Evolutionary conservation across 2,329 filamentous ascomycete species (phyloP), one percentile per base, ranked within the genome.

Genomic region (Lachnellula willkommii): DNA sequence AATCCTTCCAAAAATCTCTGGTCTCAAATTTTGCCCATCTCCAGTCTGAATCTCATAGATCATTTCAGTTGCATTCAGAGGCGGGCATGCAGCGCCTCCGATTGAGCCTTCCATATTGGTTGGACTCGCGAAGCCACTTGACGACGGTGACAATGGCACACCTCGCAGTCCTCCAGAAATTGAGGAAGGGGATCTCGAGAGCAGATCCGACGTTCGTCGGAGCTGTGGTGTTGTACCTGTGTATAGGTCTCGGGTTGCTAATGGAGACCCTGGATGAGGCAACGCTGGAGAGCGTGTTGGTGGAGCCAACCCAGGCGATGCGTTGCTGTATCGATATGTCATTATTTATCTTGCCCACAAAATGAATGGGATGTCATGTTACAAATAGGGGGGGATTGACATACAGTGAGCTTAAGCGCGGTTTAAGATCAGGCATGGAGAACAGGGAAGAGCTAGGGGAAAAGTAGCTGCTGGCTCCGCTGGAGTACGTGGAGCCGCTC

Each of bases 1-100:
- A 51, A 89, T 84, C 65, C 82, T 85, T 15, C 83, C 84, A 48
- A 83, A 77, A 50, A 89, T 83, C 36, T 82, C 79, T 17, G 84
- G 82, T 45, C 77, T 78, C 39, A 89, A 74, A 2, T 72, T 71
- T 42, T 75, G 70, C 2, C 78, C 78, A 48, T 81, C 71, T 22
- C 65, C 74, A 50, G 77, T 77, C 50, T 74, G 76, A 50, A 83
- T 75, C 14, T 75, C 73, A 60, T 74, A 72, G 51, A 77, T 70
- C 5, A 73, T 71, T 40, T 73, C 69, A 4, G 73, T 75, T 2
- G 68, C 60, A 14, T 61, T 61, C 9, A 74, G 62, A 22, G 73
- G 72, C 24, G 73, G 71, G 28, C 68, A 63, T 14, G 60, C 50
- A 24, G 40, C 56, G 52, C 52, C 58, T 40, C 59, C 58, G 9